Conservation (phyloP, 257 asterid species). For the Gardenia jasminoides region DNA sequence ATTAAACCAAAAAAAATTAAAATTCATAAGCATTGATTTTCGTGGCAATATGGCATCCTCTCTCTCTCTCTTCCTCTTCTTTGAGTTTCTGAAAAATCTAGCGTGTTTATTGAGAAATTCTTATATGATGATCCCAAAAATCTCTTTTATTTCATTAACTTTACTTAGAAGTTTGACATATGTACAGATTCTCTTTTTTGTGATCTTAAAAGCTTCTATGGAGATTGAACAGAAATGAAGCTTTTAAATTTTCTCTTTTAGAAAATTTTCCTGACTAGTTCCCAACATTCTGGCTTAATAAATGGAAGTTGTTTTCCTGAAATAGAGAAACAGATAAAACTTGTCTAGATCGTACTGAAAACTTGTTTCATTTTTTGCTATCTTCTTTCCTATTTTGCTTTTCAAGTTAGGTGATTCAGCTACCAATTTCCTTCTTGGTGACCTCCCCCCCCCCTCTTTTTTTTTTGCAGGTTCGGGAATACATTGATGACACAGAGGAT, state of each 20-base stretch:
- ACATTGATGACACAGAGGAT: constrained; percentile 90
- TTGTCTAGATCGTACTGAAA: not conserved
- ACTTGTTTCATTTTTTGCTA: not conserved
- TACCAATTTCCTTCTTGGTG: not conserved
- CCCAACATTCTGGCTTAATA: not conserved
- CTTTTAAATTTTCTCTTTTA: not conserved
- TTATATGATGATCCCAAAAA: not conserved
- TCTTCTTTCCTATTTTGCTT: not conserved
- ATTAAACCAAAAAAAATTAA: not conserved
- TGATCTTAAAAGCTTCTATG: not conserved
- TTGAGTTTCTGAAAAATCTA: not conserved
- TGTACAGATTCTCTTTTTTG: not conserved
- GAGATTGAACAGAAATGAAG: constrained; percentile 2
- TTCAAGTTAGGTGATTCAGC: not conserved
- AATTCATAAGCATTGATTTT: not conserved
- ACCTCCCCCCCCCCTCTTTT: not conserved
- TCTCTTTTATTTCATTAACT: not conserved
- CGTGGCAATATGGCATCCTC: too few relatives aligned
- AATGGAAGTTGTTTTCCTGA: not conserved
- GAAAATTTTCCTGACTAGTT: not conserved
- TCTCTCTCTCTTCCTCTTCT: not conserved
- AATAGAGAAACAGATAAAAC: not conserved
- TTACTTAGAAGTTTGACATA: not conserved
- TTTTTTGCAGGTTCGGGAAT: constrained; percentile 74
- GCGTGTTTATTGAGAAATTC: constrained; percentile 5